Evolutionary conservation across 306 rosid genomes (phyloP).

Genomic region (Vigna reflexopilosa): DNA sequence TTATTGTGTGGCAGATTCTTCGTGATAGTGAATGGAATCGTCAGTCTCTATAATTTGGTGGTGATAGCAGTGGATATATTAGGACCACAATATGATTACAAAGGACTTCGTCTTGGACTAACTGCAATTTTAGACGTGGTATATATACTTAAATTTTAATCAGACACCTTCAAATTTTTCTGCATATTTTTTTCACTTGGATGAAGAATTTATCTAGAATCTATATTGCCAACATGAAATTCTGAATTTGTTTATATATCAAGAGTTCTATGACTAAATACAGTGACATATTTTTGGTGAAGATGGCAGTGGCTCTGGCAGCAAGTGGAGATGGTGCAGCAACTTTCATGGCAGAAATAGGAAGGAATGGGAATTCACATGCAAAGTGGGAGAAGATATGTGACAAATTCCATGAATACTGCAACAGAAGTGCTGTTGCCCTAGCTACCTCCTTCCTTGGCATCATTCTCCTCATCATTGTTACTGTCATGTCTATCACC

Average conservation of each 20-base stretch:
- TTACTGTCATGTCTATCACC: conserved; percentile 64
- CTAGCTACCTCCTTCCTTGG: conserved; percentile 71
- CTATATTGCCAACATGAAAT: too few species aligned
- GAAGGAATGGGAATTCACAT: conserved; percentile 82
- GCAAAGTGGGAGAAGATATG: conserved; percentile 90
- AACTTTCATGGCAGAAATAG: conserved; percentile 79
- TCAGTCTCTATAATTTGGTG: conserved; percentile 67
- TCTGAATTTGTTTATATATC: too few species aligned
- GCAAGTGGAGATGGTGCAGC: conserved; percentile 83
- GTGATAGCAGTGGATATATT: conserved; percentile 58
- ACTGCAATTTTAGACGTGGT: conserved; percentile 84
- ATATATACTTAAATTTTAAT: conserved; percentile 34
- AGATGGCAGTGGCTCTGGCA: conserved; percentile 62
- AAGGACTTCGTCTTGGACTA: conserved; percentile 63
- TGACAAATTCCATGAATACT: conserved; percentile 67
- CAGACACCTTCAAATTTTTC: neutral
- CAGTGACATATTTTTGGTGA: neutral
- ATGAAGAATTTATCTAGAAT: neutral
- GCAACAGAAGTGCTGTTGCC: conserved; percentile 65
- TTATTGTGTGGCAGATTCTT: conserved; percentile 64
- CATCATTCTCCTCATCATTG: conserved; percentile 59
- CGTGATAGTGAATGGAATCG: conserved; percentile 72
- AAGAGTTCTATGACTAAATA: too few species aligned
- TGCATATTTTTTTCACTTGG: neutral
- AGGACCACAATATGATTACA: conserved; percentile 55